These are phyloP conservation scores for Xylaria grammica DNA, from an alignment of 495 filamentous ascomycete genomes.

Conservation along the genomic window DNA sequence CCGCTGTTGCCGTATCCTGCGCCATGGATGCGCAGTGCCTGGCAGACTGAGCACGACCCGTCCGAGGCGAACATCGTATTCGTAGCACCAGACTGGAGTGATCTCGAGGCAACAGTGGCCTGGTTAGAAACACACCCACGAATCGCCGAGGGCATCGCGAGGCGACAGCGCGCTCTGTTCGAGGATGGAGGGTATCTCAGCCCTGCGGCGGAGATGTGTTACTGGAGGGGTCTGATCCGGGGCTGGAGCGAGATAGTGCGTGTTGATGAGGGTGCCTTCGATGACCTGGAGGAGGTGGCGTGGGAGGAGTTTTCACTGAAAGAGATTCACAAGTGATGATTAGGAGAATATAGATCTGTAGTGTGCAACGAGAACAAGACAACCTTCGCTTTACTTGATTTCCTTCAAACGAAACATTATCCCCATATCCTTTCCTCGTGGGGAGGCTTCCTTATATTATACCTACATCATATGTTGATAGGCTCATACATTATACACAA, in stretches of 20 bases:
- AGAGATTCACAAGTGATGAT: slow-evolving; percentile 33
- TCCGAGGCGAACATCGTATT: slow-evolving; percentile 58
- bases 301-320: slow-evolving; percentile 51
- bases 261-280: slow-evolving; percentile 39
- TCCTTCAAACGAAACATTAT: slow-evolving; percentile 13
- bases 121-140: slow-evolving; percentile 50
- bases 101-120: slow-evolving; percentile 49
- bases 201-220: slow-evolving; percentile 57
- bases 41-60: slow-evolving; percentile 44
- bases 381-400: background rate
- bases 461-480: slow-evolving; percentile 11
- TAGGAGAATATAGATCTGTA: background rate
- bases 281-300: slow-evolving; percentile 39
- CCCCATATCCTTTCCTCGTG: slow-evolving; percentile 3
- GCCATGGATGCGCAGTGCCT: slow-evolving; percentile 35
- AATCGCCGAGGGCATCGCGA: slow-evolving; percentile 55
- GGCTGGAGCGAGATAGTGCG: slow-evolving; percentile 52
- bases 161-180: slow-evolving; percentile 51
- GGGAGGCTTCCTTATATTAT: slow-evolving; percentile 12
- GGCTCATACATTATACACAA: slow-evolving; percentile 18
- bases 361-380: background rate
- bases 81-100: slow-evolving; percentile 57
- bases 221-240: slow-evolving; percentile 57
- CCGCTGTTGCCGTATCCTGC: slow-evolving; percentile 28
- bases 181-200: slow-evolving; percentile 53